Base-by-base conservation (phyloP, 768 basidiomycete genomes). In the Tricholoma furcatifolium region DNA sequence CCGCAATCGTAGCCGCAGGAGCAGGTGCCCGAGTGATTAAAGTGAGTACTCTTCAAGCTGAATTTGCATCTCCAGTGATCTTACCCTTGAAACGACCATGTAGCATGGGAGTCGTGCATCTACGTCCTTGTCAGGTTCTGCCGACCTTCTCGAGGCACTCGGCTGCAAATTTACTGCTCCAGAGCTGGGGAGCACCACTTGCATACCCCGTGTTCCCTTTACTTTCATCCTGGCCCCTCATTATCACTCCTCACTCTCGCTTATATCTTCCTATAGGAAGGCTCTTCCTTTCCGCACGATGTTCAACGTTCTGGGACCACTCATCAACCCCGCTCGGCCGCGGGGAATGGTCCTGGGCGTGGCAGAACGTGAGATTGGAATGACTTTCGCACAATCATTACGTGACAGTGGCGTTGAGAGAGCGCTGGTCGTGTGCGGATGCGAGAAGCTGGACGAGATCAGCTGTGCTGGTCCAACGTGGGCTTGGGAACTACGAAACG, bases 11-110 rank as follows among this genome's bases (percentile, higher is more conserved):
- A 17, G 96, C 95, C 24, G 93, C 94, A 20, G 96, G 95, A 12
- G 91, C 94, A 6, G 96, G 96, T 5, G 91, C 91, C 0, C 79
- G 93, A 31, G 93, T 99, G 2, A 83, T 93, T 67, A 98, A 99
- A 77, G 94, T 91, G 63, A 55, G 34, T 47, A 34, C 50, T 45
- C 27, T 43, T 30, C 30, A 20, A 32, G 23, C 17, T 2, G 20
- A 10, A 32, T 27, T 23, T 20, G 30, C 10, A 27, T 27, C 27
- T 39, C 24, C 27, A 32, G 40, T 50, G 45, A 53, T 47, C 50
- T 49, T 8, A 58, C 15, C 43, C 50, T 41, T 6, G 49, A 42
- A 21, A 12, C 48, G 35, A 20, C 23, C 42, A 48, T 54, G 38
- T 67, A 98, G 95, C 95, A 98, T 70, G 96, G 91, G 15, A 87